Percentiles rank a stretch among this genome's conserved stretches.
Evolutionary conservation across 208 protist species (phyloP).

Genomic region (Trypanosoma platydactyli): DNA sequence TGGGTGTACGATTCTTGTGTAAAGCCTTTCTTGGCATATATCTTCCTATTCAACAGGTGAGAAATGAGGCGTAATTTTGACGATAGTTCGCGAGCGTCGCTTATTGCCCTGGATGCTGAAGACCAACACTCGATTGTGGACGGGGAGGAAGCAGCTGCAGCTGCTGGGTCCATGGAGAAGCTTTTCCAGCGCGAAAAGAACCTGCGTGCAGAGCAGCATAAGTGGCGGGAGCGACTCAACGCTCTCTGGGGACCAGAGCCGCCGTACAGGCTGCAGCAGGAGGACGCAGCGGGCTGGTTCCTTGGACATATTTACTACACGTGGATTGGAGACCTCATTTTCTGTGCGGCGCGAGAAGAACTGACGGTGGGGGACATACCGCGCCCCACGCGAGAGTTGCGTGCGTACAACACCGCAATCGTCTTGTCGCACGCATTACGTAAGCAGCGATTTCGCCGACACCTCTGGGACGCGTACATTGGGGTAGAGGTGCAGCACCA

Average conservation of each 20-base stretch:
- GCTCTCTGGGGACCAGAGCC: constrained; percentile 24
- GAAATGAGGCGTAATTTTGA: neutral
- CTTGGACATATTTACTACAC: constrained; percentile 32
- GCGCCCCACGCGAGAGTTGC: constrained; percentile 19
- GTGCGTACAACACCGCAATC: constrained; percentile 28
- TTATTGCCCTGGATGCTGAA: neutral
- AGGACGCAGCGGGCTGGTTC: constrained; percentile 27
- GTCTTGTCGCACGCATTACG: constrained; percentile 27
- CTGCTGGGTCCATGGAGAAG: neutral
- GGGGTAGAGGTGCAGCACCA: constrained; percentile 27
- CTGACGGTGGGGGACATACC: constrained; percentile 33
- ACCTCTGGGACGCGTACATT: constrained; percentile 41
- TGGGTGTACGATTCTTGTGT: too few species aligned
- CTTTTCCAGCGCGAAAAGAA: neutral
- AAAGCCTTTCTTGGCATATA: neutral
- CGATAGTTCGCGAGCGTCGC: neutral
- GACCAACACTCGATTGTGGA: neutral
- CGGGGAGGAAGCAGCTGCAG: neutral
- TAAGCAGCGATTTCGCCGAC: constrained; percentile 30
- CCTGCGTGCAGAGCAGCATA: neutral
- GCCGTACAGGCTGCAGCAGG: constrained; percentile 30
- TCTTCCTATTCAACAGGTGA: neutral
- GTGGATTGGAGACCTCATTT: constrained; percentile 40
- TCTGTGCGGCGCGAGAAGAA: constrained; percentile 31
- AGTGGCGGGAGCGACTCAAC: neutral